Evolutionary conservation across 2,329 filamentous ascomycete genomes (phyloP), one percentile per base, ranked within the genome.

Genomic region (Fonsecaea monophora): DNA sequence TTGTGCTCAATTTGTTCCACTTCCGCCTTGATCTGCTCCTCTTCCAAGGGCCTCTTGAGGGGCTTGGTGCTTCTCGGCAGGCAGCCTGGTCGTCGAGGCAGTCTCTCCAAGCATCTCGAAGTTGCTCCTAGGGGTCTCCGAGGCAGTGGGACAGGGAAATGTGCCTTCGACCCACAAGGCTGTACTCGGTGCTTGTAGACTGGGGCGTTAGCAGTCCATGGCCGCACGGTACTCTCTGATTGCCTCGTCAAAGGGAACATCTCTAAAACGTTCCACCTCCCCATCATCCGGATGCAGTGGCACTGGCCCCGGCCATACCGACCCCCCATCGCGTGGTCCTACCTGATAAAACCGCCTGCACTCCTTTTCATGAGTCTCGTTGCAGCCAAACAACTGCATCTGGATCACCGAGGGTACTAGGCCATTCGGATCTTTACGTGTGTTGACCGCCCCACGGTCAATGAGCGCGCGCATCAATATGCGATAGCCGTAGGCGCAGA

Each of bases 361-460:
- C 18, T 38, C 54, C 9, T 25, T 18, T 18, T 9, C 38, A 9
- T 35, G 21, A 37, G 32, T 40, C 32, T 34, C 1, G 6, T 57
- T 40, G 32, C 35, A 35, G 7, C 13, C 34, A 40, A 40, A 37
- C 4, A 37, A 15, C 35, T 2, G 18, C 54, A 57, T 57, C 15
- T 57, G 37, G 18, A 37, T 40, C 13, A 57, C 54, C 8, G 54
- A 57, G 1, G 54, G 54, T 2, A 18, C 54, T 15, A 57, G 32
- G 3, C 54, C 54, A 34, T 57, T 57, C 9, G 54, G 54, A 25
- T 57, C 54, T 38, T 18, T 35, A 10, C 30, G 30, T 40, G 13
- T 18, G 35, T 38, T 40, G 15, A 35, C 54, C 34, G 4, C 54
- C 30, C 54, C 34, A 21, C 10, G 32, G 54, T 10, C 32, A 38